A percentile compares a stretch with the other conserved stretches of the same genome.
Evolutionary conservation across 352 stramenopile species (phyloP).

Genomic region (Globisporangium cederbergense): DNA sequence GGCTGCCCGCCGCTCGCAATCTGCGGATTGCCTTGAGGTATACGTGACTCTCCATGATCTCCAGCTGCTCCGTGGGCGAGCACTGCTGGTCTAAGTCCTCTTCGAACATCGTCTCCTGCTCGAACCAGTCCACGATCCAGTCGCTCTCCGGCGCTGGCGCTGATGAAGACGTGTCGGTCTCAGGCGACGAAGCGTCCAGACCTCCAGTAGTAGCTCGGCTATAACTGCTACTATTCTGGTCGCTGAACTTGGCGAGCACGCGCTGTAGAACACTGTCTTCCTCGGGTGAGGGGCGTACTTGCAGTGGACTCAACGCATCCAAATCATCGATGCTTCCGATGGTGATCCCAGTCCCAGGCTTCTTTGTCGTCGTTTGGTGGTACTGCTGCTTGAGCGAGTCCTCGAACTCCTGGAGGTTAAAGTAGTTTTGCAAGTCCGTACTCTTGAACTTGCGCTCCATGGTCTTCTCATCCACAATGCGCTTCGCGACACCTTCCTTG

Average conservation of each 20-base stretch:
- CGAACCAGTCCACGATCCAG: constrained; percentile 83
- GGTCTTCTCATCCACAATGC: constrained; percentile 86
- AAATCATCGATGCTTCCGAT: constrained; percentile 19
- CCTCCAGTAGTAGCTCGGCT: neutral
- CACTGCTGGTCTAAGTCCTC: constrained; percentile 83
- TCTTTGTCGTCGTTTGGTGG: too few relatives aligned
- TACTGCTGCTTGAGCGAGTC: constrained; percentile 46
- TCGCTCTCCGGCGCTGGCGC: neutral
- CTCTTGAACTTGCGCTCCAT: constrained; percentile 81
- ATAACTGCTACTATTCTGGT: constrained; percentile 16
- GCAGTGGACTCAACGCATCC: constrained; percentile 1
- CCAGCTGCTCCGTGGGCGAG: constrained; percentile 59
- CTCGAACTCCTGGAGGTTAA: constrained; percentile 81
- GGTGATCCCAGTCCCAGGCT: neutral
- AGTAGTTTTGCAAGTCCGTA: constrained; percentile 82
- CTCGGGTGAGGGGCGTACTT: constrained; percentile 21
- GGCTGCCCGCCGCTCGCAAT: constrained; percentile 31
- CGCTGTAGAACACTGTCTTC: constrained; percentile 50
- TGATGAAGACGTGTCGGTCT: constrained; percentile 7
- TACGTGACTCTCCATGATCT: constrained; percentile 65
- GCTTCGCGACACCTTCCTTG: constrained; percentile 87
- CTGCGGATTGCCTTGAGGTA: constrained; percentile 68
- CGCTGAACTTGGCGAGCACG: constrained; percentile 43
- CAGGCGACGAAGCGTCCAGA: neutral
- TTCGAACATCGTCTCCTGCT: constrained; percentile 90